Conservation (phyloP, 148 eudicot genomes). For the Vaccinium vitisidaea region DNA sequence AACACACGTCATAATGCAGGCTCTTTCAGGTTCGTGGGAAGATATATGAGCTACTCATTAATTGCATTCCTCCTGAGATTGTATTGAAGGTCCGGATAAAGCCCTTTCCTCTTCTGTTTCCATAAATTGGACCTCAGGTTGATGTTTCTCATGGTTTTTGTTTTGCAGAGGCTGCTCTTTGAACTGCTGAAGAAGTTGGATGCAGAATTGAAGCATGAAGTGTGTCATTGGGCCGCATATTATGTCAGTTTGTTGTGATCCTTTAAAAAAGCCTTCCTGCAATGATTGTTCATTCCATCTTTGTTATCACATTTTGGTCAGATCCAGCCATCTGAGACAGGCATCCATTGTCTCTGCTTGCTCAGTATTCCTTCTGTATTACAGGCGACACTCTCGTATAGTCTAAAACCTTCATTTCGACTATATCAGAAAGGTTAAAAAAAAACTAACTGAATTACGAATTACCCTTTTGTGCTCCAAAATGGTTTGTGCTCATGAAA, state of each 20-base stretch:
- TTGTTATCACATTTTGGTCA: constrained; percentile 3
- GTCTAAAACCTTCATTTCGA: no score
- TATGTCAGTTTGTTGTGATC: constrained; percentile 57
- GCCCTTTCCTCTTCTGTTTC: background rate
- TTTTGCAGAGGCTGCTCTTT: constrained; percentile 74
- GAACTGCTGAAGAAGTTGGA: constrained; percentile 88
- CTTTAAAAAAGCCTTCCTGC: background rate
- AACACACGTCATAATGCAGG: constrained; percentile 36
- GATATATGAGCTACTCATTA: constrained; percentile 73
- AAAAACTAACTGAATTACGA: no score
- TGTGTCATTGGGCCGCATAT: constrained; percentile 97
- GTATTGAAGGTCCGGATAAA: constrained; percentile 60
- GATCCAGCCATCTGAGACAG: background rate
- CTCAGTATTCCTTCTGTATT: background rate
- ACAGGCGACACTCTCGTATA: background rate
- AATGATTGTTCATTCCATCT: background rate
- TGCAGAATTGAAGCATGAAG: constrained; percentile 91
- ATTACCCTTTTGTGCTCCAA: no score
- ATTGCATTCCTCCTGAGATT: constrained; percentile 90
- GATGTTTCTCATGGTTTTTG: constrained; percentile 12
- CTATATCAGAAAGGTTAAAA: no score
- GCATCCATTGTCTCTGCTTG: background rate
- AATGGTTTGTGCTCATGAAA: no score
- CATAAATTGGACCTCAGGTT: constrained; percentile 13
- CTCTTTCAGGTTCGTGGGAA: constrained; percentile 90